Evolutionary conservation across 768 basidiomycete species (phyloP).

Genomic region (Rhodotorula sphaerocarpa): DNA sequence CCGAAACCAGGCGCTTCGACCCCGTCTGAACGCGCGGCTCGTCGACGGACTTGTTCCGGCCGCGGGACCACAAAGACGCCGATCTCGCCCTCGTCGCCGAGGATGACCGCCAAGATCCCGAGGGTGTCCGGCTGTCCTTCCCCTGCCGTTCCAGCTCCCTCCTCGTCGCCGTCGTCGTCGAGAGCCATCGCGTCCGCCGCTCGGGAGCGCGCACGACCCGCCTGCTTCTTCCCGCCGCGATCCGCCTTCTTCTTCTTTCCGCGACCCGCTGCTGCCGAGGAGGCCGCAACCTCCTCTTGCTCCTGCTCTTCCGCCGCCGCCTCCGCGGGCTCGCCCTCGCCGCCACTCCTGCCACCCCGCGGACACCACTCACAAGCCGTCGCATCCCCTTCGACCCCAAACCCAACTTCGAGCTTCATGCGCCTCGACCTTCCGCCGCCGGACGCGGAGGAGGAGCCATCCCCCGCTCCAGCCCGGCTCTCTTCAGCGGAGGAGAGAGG

Average conservation of each 20-base stretch:
- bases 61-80: constrained; percentile 71
- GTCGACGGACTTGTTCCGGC: constrained; percentile 51
- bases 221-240: no score
- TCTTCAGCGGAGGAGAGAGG: no score
- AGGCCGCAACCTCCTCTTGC: neutral
- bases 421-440: neutral
- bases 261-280: no score
- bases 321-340: constrained; percentile 49
- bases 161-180: constrained; percentile 30
- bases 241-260: no score
- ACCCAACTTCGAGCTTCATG: constrained; percentile 55
- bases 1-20: constrained; percentile 49
- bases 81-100: constrained; percentile 79
- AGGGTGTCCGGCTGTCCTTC: no score
- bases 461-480: no score
- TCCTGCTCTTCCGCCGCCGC: neutral
- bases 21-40: neutral
- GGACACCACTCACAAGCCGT: constrained; percentile 89
- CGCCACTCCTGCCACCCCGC: constrained; percentile 52
- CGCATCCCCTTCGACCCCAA: constrained; percentile 68
- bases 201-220: no score
- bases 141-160: constrained; percentile 39
- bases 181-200: no score
- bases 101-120: constrained; percentile 73
- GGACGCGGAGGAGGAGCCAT: constrained; percentile 7